These are phyloP conservation scores for Curvularia spicifera DNA, from an alignment of 2,329 filamentous ascomycete genomes.

Conservation along the genomic window DNA sequence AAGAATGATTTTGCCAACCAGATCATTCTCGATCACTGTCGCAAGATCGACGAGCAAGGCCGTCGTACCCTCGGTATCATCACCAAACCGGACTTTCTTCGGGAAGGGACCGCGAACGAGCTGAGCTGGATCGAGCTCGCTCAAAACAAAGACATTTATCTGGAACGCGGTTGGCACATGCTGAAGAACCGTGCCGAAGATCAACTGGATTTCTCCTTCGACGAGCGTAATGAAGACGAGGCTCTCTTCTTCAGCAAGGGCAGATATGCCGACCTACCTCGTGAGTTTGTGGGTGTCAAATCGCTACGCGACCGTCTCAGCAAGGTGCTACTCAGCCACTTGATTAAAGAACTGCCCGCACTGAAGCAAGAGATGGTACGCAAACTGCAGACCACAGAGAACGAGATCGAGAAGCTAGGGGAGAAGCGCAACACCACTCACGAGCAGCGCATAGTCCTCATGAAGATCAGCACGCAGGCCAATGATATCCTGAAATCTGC, in stretches of 20 bases:
- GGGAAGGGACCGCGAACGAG: constrained; percentile 54
- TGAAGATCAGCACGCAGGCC: constrained; percentile 55
- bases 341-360: constrained; percentile 46
- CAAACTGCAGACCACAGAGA: constrained; percentile 34
- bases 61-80: constrained; percentile 63
- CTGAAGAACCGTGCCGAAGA: constrained; percentile 56
- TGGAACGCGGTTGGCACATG: constrained; percentile 62
- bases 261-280: constrained; percentile 35
- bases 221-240: constrained; percentile 52
- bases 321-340: constrained; percentile 53
- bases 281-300: constrained; percentile 55
- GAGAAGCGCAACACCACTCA: constrained; percentile 52
- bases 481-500: constrained; percentile 55
- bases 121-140: constrained; percentile 49
- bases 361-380: constrained; percentile 41
- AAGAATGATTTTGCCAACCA: constrained; percentile 63
- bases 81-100: constrained; percentile 62
- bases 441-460: constrained; percentile 59
- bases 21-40: constrained; percentile 59
- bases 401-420: constrained; percentile 57
- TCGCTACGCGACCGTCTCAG: constrained; percentile 59
- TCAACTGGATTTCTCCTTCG: constrained; percentile 46
- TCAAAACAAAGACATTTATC: constrained; percentile 49
- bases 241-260: constrained; percentile 45
- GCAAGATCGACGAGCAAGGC: constrained; percentile 54